phyloP scores from a whole-genome alignment of 2,329 filamentous ascomycete species.

The Ophiostoma sp. region DNA sequence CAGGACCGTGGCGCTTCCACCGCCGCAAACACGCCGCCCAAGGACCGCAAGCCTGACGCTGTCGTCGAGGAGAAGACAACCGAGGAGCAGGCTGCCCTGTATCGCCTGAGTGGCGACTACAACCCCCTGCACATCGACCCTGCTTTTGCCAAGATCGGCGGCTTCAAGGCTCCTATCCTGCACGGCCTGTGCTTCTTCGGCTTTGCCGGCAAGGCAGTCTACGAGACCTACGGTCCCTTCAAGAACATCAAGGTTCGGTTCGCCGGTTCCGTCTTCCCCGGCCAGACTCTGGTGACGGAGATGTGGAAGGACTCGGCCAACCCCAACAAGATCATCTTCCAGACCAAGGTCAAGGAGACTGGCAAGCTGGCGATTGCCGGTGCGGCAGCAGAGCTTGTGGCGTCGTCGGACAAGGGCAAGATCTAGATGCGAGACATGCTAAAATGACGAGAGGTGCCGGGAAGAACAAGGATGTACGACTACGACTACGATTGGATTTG shows the following conservation, averaged over 20 bases:
- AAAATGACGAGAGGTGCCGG: too few relatives aligned
- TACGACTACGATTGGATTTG: constrained; percentile 10
- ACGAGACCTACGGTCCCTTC: constrained; percentile 73
- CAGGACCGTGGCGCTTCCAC: constrained; percentile 73
- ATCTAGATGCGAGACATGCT: constrained; percentile 20
- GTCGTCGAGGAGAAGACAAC: constrained; percentile 81
- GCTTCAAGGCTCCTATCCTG: constrained; percentile 89
- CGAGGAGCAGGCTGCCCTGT: constrained; percentile 87
- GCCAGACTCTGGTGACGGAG: constrained; percentile 85
- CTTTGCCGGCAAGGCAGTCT: constrained; percentile 82
- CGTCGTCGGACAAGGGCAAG: constrained; percentile 31
- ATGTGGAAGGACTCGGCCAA: constrained; percentile 80
- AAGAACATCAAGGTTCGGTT: constrained; percentile 93
- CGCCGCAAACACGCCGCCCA: constrained; percentile 69
- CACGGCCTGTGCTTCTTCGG: constrained; percentile 97
- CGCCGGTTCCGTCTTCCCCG: constrained; percentile 75
- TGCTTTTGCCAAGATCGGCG: constrained; percentile 86
- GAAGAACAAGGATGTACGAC: constrained; percentile 11
- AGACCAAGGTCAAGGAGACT: constrained; percentile 85
- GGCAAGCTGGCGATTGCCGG: constrained; percentile 81
- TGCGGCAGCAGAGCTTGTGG: constrained; percentile 66
- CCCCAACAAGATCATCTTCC: constrained; percentile 63
- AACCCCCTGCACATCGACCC: constrained; percentile 97
- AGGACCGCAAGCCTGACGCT: constrained; percentile 65
- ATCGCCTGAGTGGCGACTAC: constrained; percentile 88